Evolutionary conservation across 805 yeast genomes (phyloP).

Genomic region (Barnettozyma sucrosica): DNA sequence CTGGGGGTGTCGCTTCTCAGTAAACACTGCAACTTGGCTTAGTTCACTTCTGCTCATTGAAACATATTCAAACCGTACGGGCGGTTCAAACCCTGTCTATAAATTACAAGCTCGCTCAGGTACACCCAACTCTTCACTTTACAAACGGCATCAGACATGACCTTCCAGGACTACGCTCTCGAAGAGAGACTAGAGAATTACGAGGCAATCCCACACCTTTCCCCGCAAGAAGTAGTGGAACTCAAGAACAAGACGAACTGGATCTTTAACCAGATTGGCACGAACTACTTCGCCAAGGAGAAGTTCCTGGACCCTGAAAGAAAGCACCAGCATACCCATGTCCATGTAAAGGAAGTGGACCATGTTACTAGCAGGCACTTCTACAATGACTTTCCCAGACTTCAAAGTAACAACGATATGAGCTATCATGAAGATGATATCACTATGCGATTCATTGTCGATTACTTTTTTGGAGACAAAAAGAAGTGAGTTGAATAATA

Average conservation of each 20-base stretch:
- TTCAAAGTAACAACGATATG: slow-evolving; percentile 24
- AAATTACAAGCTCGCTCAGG: too few relatives aligned
- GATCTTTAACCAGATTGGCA: slow-evolving; percentile 4
- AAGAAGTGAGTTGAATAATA: slow-evolving; percentile 5
- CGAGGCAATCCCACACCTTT: slow-evolving; percentile 2
- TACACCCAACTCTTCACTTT: too few relatives aligned
- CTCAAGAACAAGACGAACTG: slow-evolving; percentile 1
- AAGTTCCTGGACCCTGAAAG: slow-evolving; percentile 8
- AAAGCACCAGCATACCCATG: slow-evolving; percentile 11
- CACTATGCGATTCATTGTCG: slow-evolving; percentile 22
- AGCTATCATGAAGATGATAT: slow-evolving; percentile 26
- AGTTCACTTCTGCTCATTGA: too few relatives aligned
- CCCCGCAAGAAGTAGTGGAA: neutral
- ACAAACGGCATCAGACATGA: slow-evolving; percentile 2
- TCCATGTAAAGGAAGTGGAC: slow-evolving; percentile 9
- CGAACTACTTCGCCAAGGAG: slow-evolving; percentile 6
- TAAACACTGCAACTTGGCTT: neutral
- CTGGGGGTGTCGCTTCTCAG: neutral
- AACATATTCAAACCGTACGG: neutral
- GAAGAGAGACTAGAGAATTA: slow-evolving; percentile 18
- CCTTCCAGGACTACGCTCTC: slow-evolving; percentile 21
- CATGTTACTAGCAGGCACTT: slow-evolving; percentile 18
- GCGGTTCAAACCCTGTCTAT: neutral
- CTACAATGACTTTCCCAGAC: slow-evolving; percentile 25
- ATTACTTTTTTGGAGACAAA: slow-evolving; percentile 20